Percentiles rank a stretch among this genome's conserved stretches.
These are phyloP conservation scores for Mortierella claussenii DNA, from an alignment of 192 early-diverging fungal species.

Conservation along the genomic window DNA sequence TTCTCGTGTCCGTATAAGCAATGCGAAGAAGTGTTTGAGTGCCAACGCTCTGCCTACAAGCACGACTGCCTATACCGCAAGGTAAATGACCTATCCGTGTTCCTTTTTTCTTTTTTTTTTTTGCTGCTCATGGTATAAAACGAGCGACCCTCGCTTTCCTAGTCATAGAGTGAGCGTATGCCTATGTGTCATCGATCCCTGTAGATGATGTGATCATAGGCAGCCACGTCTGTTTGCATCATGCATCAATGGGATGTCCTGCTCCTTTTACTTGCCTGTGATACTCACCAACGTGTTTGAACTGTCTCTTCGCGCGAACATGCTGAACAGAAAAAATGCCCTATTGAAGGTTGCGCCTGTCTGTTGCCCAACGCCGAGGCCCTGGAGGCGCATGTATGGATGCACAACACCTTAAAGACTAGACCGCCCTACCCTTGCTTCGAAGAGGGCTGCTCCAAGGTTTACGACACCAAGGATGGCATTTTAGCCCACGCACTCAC, in stretches of 20 bases:
- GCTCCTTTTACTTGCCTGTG: background rate
- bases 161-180: background rate
- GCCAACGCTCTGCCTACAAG: conserved; percentile 44
- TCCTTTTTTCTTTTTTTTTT: background rate
- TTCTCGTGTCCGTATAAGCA: conserved; percentile 37
- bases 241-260: background rate
- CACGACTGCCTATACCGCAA: conserved; percentile 37
- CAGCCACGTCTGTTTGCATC: no score
- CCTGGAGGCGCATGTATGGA: conserved; percentile 43
- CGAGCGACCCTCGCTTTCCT: background rate
- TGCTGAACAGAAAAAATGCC: conserved; percentile 44
- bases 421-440: conserved; percentile 51
- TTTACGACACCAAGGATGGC: conserved; percentile 44
- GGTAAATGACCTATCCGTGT: conserved; percentile 12
- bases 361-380: conserved; percentile 33
- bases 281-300: background rate
- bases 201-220: background rate
- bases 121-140: no score
- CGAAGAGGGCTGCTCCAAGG: conserved; percentile 42
- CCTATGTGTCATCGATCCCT: background rate
- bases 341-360: conserved; percentile 31
- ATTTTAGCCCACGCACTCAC: conserved; percentile 42
- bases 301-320: no score
- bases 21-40: conserved; percentile 32
- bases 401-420: conserved; percentile 51